phyloP scores from a whole-genome alignment of 495 filamentous ascomycete genomes.

The Neohortaea acidophila region DNA sequence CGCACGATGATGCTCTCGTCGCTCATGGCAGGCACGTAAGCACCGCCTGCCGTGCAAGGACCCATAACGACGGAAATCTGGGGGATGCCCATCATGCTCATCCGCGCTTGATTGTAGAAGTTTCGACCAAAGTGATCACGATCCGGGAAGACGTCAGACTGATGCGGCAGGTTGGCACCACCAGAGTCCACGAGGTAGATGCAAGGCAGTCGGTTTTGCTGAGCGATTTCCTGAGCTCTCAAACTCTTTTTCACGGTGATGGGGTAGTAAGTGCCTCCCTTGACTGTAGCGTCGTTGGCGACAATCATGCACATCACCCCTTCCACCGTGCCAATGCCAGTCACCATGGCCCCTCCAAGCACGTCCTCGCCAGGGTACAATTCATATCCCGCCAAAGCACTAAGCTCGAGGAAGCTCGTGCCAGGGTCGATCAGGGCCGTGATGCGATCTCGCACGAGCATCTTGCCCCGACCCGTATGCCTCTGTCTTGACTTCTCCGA shows the following conservation, averaged over 20 bases:
- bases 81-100: conserved; percentile 70
- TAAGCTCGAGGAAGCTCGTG: conserved; percentile 82
- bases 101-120: conserved; percentile 97
- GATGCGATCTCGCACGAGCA: conserved; percentile 83
- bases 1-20: conserved; percentile 95
- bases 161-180: conserved; percentile 88
- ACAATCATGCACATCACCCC: conserved; percentile 90
- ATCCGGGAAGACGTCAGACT: conserved; percentile 94
- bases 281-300: conserved; percentile 95
- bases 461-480: conserved; percentile 76
- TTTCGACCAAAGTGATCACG: conserved; percentile 91
- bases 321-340: conserved; percentile 78
- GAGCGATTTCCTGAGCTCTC: conserved; percentile 77
- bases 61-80: conserved; percentile 97
- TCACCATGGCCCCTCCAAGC: conserved; percentile 79
- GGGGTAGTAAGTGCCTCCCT: conserved; percentile 97
- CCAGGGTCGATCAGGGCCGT: conserved; percentile 78
- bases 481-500: conserved; percentile 75
- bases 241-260: conserved; percentile 98
- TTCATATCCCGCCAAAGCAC: conserved; percentile 69
- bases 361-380: conserved; percentile 80
- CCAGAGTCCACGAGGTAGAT: conserved; percentile 96
- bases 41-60: conserved; percentile 88
- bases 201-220: conserved; percentile 75
- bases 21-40: conserved; percentile 93